Base-by-base conservation (phyloP, 2,329 filamentous ascomycete genomes). In the Botrytis paeoniae region DNA sequence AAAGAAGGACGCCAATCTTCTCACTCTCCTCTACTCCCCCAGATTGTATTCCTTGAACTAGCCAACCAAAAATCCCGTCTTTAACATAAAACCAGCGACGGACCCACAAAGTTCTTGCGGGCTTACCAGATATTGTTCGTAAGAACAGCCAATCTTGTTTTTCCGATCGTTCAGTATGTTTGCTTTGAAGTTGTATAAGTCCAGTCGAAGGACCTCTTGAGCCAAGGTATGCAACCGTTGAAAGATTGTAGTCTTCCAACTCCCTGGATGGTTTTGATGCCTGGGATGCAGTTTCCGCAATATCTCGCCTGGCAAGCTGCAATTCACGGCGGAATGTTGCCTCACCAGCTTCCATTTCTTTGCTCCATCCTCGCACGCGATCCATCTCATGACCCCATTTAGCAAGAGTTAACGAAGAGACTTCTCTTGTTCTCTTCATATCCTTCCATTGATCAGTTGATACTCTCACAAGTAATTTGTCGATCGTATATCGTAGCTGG, bases 121-220 rank as follows among this genome's bases (percentile, higher is more conserved):
- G 95, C 81, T 98, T 98, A 51, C 94, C 95, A 1, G 93, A 91
- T 12, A 95, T 85, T 1, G 91, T 93, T 69, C 94, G 88, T 77
- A 97, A 82, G 81, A 95, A 97, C 3, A 99, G 84, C 96, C 96
- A 99, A 4, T 95, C 95, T 82, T 98, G 96, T 82, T 97, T 98
- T 82, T 97, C 95, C 18, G 80, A 78, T 62, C 73, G 75, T 32
- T 84, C 83, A 22, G 82, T 80, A 63, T 86, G 86, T 73, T 91
- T 90, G 18, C 92, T 83, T 69, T 87, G 82, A 6, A 82, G 80
- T 35, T 76, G 74, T 37, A 83, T 75, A 60, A 82, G 85, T 20
- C 85, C 82, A 0, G 85, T 88, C 45, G 93, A 87, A 0, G 93
- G 89, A 1, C 91, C 80, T 85, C 78, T 90, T 18, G 87, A 92